These are phyloP conservation scores for Cicer chorassanicum DNA, from an alignment of 306 rosid genomes.

Conservation along the genomic window DNA sequence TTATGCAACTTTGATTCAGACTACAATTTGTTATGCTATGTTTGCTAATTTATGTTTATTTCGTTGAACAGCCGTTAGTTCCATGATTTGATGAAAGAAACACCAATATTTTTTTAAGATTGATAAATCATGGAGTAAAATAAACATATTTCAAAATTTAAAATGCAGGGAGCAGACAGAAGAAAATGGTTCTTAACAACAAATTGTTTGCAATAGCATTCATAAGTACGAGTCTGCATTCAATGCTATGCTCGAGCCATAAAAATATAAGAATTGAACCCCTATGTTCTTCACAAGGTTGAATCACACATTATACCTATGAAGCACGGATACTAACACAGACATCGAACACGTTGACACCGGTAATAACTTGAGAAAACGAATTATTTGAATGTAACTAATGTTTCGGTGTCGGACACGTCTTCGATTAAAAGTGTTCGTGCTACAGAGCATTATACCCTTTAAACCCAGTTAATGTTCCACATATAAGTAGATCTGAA, in stretches of 20 bases:
- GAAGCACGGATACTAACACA: no score
- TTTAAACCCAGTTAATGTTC: constrained; percentile 1
- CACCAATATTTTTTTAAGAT: not conserved
- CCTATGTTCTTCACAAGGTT: constrained; percentile 10
- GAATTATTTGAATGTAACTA: no score
- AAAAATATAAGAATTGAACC: constrained; percentile 33
- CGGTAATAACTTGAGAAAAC: no score
- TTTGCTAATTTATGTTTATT: constrained; percentile 18
- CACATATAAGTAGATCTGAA: not conserved
- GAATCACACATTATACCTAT: constrained; percentile 14
- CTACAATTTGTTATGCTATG: constrained; percentile 24
- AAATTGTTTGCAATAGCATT: constrained; percentile 15
- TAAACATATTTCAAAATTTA: not conserved
- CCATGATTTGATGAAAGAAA: constrained; percentile 14
- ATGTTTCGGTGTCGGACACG: no score
- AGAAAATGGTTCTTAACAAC: constrained; percentile 20
- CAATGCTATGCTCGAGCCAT: constrained; percentile 14
- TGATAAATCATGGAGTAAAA: not conserved
- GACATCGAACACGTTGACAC: no score
- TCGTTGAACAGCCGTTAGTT: constrained; percentile 23
- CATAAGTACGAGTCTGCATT: constrained; percentile 8
- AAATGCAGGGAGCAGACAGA: not conserved
- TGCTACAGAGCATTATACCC: not conserved
- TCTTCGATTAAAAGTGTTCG: no score
- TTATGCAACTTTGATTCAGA: constrained; percentile 25